phyloP scores from a whole-genome alignment of 2,329 filamentous ascomycete species.

The Tothia fuscella region DNA sequence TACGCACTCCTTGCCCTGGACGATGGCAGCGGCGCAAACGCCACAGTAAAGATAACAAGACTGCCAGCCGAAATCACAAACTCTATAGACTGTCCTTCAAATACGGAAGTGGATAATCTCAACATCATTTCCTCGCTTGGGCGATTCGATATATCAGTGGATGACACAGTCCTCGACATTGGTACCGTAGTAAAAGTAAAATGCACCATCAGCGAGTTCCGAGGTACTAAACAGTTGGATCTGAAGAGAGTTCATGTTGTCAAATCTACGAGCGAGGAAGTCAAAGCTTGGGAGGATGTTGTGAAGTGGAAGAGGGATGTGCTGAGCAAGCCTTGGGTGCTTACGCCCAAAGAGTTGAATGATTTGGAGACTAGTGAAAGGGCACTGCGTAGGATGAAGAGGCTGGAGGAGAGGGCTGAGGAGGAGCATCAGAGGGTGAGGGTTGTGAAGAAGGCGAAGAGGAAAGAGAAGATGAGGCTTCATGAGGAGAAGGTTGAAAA shows the following conservation, averaged over 20 bases:
- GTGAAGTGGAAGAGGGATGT: constrained; percentile 29
- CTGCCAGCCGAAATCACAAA: constrained; percentile 18
- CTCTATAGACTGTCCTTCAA: constrained; percentile 18
- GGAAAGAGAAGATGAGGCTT: constrained; percentile 20
- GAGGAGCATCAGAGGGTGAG: constrained; percentile 24
- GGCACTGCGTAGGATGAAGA: constrained; percentile 27
- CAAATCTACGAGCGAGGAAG: constrained; percentile 42
- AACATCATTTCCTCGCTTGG: constrained; percentile 25
- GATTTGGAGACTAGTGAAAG: constrained; percentile 28
- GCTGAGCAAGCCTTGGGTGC: constrained; percentile 41
- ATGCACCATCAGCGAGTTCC: constrained; percentile 42
- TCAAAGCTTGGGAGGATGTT: constrained; percentile 39
- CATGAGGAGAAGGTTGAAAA: constrained; percentile 30
- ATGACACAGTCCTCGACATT: constrained; percentile 25
- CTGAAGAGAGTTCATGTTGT: constrained; percentile 41
- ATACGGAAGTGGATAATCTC: constrained; percentile 27
- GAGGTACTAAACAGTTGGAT: constrained; percentile 39
- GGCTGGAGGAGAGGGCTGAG: constrained; percentile 21
- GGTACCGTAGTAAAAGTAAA: constrained; percentile 45
- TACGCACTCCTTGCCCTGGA: constrained; percentile 43
- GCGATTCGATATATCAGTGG: constrained; percentile 32
- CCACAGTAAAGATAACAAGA: constrained; percentile 43
- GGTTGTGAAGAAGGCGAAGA: constrained; percentile 20
- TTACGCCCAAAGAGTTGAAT: constrained; percentile 33
- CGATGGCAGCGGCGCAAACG: constrained; percentile 46